These are phyloP conservation scores for Trichoderma reesei DNA, from an alignment of 495 filamentous ascomycete genomes.

Conservation along the genomic window DNA sequence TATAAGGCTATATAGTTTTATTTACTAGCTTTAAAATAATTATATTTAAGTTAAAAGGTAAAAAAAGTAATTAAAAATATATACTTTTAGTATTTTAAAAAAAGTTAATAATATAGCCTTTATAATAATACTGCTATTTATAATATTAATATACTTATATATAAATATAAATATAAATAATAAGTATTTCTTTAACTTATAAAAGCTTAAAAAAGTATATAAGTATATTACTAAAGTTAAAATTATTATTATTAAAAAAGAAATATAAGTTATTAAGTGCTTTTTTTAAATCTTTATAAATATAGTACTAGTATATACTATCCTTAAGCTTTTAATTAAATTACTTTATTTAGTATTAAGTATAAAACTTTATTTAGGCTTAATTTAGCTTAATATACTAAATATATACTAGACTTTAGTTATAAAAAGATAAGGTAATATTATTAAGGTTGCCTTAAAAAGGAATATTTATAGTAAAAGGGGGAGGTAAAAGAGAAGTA, in stretches of 20 bases:
- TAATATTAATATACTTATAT: background rate
- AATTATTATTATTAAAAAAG: background rate
- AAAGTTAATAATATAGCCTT: slow-evolving; percentile 2
- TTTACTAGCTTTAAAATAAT: background rate
- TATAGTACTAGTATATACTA: slow-evolving; percentile 8
- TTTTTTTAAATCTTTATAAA: background rate
- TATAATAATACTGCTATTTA: background rate
- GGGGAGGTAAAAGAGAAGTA: background rate
- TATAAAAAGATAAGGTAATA: background rate
- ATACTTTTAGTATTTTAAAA: background rate
- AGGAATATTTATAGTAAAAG: background rate
- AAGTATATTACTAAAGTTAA: background rate
- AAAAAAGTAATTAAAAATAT: background rate
- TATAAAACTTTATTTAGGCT: background rate
- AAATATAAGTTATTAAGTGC: background rate
- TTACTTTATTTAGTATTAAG: background rate
- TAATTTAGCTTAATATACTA: background rate
- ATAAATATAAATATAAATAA: slow-evolving; percentile 5
- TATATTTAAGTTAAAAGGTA: background rate
- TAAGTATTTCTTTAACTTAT: background rate
- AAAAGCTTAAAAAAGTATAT: slow-evolving; percentile 7
- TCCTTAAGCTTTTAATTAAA: background rate
- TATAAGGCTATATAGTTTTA: background rate
- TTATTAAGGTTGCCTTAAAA: background rate
- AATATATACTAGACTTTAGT: background rate